phyloP scores from a whole-genome alignment of 2,329 filamentous ascomycete species.

The Dendryphion nanum region DNA sequence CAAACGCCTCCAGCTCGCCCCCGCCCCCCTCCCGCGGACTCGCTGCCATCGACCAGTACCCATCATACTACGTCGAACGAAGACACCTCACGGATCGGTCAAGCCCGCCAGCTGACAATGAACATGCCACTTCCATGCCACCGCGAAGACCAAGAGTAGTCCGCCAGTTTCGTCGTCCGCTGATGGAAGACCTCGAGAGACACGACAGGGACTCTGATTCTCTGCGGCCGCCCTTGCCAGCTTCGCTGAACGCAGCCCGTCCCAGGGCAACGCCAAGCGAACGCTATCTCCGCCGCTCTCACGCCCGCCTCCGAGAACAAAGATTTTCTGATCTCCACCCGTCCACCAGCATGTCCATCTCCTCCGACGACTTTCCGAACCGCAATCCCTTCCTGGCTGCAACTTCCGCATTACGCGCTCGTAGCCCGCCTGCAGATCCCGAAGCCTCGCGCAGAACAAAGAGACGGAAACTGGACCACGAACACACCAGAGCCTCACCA shows the following conservation, averaged over 20 bases:
- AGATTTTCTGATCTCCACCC: slow-evolving; percentile 9
- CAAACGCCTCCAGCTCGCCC: slow-evolving; percentile 40
- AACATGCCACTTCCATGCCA: slow-evolving; percentile 1
- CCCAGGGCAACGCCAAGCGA: slow-evolving; percentile 35
- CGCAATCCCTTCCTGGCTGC: slow-evolving; percentile 12
- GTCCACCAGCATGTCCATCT: slow-evolving; percentile 18
- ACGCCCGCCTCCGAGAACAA: slow-evolving; percentile 28
- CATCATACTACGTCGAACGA: slow-evolving; percentile 3
- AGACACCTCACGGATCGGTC: slow-evolving; percentile 7
- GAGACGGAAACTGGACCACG: slow-evolving; percentile 42
- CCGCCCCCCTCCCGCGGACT: slow-evolving; percentile 10
- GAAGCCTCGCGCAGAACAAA: slow-evolving; percentile 26
- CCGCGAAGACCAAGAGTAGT: slow-evolving; percentile 9
- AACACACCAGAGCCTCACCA: slow-evolving; percentile 17
- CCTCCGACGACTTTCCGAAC: slow-evolving; percentile 13
- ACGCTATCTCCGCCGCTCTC: slow-evolving; percentile 34
- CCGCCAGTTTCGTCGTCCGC: slow-evolving; percentile 21
- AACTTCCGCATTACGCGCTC: slow-evolving; percentile 11
- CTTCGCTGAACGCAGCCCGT: slow-evolving; percentile 19
- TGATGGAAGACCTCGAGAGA: slow-evolving; percentile 32
- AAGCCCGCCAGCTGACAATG: slow-evolving; percentile 6
- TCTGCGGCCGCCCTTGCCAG: slow-evolving; percentile 2
- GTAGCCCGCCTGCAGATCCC: slow-evolving; percentile 21
- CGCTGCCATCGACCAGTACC: slow-evolving; percentile 1
- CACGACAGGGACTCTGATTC: slow-evolving; percentile 13